phyloP scores from a whole-genome alignment of 2,329 filamentous ascomycete genomes.

The Colletotrichum tabaci region DNA sequence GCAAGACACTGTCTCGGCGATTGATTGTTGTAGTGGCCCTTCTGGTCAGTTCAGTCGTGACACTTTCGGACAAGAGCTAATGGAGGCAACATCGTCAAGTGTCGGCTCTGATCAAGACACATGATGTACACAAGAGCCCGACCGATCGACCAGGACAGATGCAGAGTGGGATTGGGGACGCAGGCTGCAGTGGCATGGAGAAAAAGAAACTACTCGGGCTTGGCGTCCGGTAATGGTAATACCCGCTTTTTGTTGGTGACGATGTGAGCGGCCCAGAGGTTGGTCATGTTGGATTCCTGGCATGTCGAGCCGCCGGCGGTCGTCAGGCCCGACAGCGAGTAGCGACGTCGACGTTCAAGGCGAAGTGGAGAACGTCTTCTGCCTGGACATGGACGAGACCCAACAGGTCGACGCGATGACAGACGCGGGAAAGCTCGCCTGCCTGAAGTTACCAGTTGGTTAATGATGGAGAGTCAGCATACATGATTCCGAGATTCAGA shows the following conservation, averaged over 20 bases:
- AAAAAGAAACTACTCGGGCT: too few species aligned
- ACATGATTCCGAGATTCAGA: too few species aligned
- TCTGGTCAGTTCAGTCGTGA: not conserved
- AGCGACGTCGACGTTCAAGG: not conserved
- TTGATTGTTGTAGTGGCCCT: not conserved
- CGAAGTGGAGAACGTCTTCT: not conserved
- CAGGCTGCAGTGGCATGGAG: too few species aligned
- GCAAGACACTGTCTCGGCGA: conserved; percentile 22
- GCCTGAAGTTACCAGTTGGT: not conserved
- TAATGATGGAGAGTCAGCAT: too few species aligned
- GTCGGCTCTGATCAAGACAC: not conserved
- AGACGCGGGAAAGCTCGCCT: not conserved
- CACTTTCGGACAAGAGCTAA: not conserved
- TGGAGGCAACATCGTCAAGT: not conserved
- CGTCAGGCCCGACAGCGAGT: too few species aligned
- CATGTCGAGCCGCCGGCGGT: not conserved
- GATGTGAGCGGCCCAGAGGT: not conserved
- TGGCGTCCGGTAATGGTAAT: too few species aligned
- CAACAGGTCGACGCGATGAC: not conserved
- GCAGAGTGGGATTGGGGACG: too few species aligned
- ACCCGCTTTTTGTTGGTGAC: too few species aligned
- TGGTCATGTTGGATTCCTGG: not conserved
- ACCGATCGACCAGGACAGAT: not conserved
- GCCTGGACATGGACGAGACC: not conserved
- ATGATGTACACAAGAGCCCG: conserved; percentile 3